Percentiles rank a stretch among this genome's conserved stretches.
Conservation (phyloP, 306 rosid species). For the Astragalus glycyphyllos region DNA sequence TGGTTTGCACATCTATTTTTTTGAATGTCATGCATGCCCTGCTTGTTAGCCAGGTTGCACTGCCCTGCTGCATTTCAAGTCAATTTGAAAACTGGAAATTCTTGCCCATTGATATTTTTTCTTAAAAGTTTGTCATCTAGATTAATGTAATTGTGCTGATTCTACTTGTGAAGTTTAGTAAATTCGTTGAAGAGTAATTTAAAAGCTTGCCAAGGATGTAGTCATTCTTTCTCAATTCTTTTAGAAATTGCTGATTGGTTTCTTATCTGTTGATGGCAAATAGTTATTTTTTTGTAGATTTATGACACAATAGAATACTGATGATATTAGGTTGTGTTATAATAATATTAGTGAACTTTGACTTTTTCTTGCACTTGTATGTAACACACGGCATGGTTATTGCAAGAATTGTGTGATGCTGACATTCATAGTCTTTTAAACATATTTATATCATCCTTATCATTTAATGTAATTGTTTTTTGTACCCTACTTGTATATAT, state of each 20-base stretch:
- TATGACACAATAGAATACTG: not conserved
- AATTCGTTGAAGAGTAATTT: not conserved
- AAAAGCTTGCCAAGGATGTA: not conserved
- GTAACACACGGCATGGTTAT: not conserved
- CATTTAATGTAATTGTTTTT: not conserved
- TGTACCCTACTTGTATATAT: not conserved
- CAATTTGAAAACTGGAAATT: conserved; percentile 5
- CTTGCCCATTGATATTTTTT: not conserved
- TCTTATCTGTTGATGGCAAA: not conserved
- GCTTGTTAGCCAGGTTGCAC: not conserved
- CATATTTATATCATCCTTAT: not conserved
- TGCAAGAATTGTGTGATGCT: conserved; percentile 8
- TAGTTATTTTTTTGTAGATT: conserved; percentile 8
- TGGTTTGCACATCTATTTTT: not conserved
- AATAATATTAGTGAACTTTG: not conserved
- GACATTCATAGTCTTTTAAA: not conserved
- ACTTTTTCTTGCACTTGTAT: not conserved
- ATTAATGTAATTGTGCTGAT: not conserved
- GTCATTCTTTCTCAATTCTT: not conserved
- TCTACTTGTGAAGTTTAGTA: not conserved
- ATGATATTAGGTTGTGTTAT: not conserved
- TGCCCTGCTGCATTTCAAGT: not conserved
- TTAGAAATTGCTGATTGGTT: not conserved
- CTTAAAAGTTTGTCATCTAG: not conserved
- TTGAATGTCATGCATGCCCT: not conserved